Conservation (phyloP, 2,329 filamentous ascomycete species). For the Penicillium sp. region DNA sequence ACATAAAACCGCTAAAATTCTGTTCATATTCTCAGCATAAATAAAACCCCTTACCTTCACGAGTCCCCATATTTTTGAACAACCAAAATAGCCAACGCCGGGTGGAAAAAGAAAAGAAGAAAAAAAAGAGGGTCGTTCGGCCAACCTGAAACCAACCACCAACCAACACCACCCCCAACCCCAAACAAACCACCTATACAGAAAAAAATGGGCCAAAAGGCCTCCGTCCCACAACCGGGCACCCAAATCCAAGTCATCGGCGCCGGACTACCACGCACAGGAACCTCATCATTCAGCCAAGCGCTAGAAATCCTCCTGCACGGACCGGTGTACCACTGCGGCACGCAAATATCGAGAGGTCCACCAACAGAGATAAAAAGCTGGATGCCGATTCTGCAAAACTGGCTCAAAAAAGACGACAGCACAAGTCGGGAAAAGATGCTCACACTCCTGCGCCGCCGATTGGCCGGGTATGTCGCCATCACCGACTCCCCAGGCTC, state of each 20-base stretch:
- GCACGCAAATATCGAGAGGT: constrained; percentile 39
- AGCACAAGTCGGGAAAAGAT: constrained; percentile 6
- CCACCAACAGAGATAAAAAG: constrained; percentile 23
- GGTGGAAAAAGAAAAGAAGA: background rate
- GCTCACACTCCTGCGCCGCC: constrained; percentile 13
- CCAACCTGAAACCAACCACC: background rate
- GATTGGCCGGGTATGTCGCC: constrained; percentile 47
- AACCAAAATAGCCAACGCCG: background rate
- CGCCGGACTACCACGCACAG: constrained; percentile 46
- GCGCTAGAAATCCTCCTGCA: constrained; percentile 51
- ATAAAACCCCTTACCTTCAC: background rate
- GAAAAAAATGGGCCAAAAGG: constrained; percentile 22
- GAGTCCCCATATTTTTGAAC: background rate
- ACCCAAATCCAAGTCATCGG: constrained; percentile 29
- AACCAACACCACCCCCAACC: background rate
- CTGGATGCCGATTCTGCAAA: constrained; percentile 25
- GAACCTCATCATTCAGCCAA: constrained; percentile 52
- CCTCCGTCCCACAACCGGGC: constrained; percentile 20
- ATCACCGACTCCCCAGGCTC: constrained; percentile 48
- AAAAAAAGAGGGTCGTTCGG: background rate
- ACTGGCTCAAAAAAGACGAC: constrained; percentile 12
- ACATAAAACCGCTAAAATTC: background rate
- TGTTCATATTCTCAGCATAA: background rate
- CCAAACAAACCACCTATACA: background rate
- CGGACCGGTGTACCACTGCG: constrained; percentile 53